These are phyloP conservation scores for Magnolia kwangsiensis DNA, from an alignment of 164 flowering plant genomes.

Conservation along the genomic window DNA sequence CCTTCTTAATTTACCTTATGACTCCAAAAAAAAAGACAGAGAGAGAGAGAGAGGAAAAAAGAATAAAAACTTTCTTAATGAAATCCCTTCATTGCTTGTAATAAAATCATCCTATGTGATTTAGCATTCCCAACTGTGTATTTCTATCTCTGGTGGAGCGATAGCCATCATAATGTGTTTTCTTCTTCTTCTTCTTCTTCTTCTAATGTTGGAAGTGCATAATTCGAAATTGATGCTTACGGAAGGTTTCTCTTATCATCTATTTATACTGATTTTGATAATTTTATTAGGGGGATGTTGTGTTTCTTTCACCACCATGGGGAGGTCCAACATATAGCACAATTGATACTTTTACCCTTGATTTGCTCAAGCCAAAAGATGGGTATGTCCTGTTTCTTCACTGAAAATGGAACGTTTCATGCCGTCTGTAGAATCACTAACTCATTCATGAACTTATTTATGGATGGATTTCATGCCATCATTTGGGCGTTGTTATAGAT, in stretches of 20 bases:
- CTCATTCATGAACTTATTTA: not conserved
- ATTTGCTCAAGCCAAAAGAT: slow-evolving; percentile 50
- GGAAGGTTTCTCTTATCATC: not conserved
- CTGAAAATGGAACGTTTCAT: not conserved
- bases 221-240: not conserved
- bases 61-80: too few relatives aligned
- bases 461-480: not conserved
- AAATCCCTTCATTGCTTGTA: too few relatives aligned
- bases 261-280: not conserved
- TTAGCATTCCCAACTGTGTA: too few relatives aligned
- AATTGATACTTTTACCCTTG: slow-evolving; percentile 37
- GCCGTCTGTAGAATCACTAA: not conserved
- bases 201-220: not conserved
- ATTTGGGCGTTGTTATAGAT: not conserved
- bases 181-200: too few relatives aligned
- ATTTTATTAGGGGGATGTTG: slow-evolving; percentile 39
- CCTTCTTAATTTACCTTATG: too few relatives aligned
- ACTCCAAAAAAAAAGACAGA: too few relatives aligned
- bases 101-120: too few relatives aligned
- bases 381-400: slow-evolving; percentile 34
- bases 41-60: too few relatives aligned
- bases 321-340: slow-evolving; percentile 51
- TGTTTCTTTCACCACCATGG: slow-evolving; percentile 65
- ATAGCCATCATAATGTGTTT: too few relatives aligned
- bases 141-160: too few relatives aligned